Conservation (phyloP, 2,329 filamentous ascomycete genomes). For the Ophiostoma novo-ulmi region DNA sequence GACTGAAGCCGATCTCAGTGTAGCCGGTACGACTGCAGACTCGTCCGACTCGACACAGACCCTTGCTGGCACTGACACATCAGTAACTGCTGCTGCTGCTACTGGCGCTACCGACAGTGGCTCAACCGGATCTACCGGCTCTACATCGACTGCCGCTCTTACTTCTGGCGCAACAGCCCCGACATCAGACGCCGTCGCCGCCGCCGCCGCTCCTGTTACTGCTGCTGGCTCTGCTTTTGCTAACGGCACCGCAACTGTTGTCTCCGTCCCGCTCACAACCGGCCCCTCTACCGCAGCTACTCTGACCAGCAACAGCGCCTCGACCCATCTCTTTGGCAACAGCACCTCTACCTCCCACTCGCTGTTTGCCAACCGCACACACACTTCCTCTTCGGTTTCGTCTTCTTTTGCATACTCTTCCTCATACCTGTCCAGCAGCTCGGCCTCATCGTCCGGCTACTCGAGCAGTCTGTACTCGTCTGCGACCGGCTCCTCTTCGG, state of each 20-base stretch:
- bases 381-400: slow-evolving; percentile 26
- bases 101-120: not conserved
- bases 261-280: slow-evolving; percentile 20
- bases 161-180: not conserved
- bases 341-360: slow-evolving; percentile 22
- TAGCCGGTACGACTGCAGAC: slow-evolving; percentile 5
- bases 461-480: slow-evolving; percentile 22
- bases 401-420: slow-evolving; percentile 5
- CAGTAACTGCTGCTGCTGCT: not conserved
- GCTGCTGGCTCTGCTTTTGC: not conserved
- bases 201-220: not conserved
- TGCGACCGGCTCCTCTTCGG: slow-evolving; percentile 20
- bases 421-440: slow-evolving; percentile 17
- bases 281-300: slow-evolving; percentile 11
- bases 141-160: not conserved
- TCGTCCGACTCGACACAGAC: slow-evolving; percentile 16
- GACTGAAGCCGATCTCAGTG: not conserved
- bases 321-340: slow-evolving; percentile 18
- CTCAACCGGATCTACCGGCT: not conserved
- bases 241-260: slow-evolving; percentile 13
- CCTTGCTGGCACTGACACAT: not conserved
- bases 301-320: slow-evolving; percentile 4
- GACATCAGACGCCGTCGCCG: not conserved
- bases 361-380: slow-evolving; percentile 31
- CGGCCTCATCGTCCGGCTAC: slow-evolving; percentile 20